Evolutionary conservation across 2,329 filamentous ascomycete species (phyloP), one percentile per base, ranked within the genome.

Genomic region (Nakataea oryzae): DNA sequence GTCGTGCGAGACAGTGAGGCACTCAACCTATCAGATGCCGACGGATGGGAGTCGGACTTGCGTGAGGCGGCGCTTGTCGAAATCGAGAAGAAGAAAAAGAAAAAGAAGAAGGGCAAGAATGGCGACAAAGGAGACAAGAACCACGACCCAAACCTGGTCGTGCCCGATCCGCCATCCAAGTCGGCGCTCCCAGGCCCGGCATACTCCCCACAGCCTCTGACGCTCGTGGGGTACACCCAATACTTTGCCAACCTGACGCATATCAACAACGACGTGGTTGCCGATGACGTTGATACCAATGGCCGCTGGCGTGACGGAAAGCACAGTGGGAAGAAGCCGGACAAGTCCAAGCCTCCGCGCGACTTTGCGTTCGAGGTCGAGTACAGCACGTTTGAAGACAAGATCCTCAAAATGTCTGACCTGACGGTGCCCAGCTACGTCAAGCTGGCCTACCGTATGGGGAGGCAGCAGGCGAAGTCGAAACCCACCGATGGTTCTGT

Each of bases 161-260:
- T 90, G 14, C 95, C 95, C 0, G 74, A 85, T 0, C 84, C 87
- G 1, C 95, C 95, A 2, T 84, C 90, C 0, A 86, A 88, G 68
- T 82, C 83, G 2, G 76, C 88, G 9, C 85, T 85, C 7, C 93
- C 93, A 0, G 95, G 95, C 0, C 95, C 95, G 0, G 95, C 91
- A 9, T 97, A 99, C 74, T 91, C 87, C 26, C 86, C 89, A 9
- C 95, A 99, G 71, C 79, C 90, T 0, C 79, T 97, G 50, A 90
- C 91, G 0, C 79, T 93, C 65, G 81, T 88, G 3, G 86, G 90
- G 6, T 97, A 91, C 73, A 91, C 86, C 4, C 95, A 99, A 70
- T 97, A 96, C 74, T 97, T 86, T 73, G 92, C 93, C 64, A 99
- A 99, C 72, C 77, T 99, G n/a, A 97, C 93, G 0, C 77, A 85